Percentiles rank a stretch among this genome's conserved stretches.
phyloP scores from a whole-genome alignment of 2,329 filamentous ascomycete species.

The Parastagonospora nodorum region DNA sequence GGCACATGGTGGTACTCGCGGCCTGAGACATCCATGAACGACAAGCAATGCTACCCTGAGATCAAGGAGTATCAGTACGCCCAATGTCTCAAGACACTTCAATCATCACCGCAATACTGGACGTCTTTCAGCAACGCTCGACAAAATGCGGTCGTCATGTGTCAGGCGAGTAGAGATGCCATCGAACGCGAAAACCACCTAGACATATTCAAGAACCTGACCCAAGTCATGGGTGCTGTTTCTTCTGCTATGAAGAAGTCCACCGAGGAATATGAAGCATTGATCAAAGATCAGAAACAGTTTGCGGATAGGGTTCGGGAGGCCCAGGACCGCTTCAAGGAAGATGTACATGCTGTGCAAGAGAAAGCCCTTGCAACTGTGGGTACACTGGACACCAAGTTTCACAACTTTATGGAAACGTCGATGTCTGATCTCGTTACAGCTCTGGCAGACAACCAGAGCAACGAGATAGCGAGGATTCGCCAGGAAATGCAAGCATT shows the following conservation, averaged over 20 bases:
- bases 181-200: slow-evolving; percentile 59
- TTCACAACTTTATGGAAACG: slow-evolving; percentile 22
- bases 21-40: slow-evolving; percentile 4
- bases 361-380: slow-evolving; percentile 26
- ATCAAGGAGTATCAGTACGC: slow-evolving; percentile 48
- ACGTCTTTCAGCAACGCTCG: slow-evolving; percentile 67
- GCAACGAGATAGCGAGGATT: slow-evolving; percentile 17
- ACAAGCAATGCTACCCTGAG: slow-evolving; percentile 42
- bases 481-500: slow-evolving; percentile 25
- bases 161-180: slow-evolving; percentile 63
- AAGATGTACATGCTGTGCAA: slow-evolving; percentile 22
- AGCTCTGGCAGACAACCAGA: slow-evolving; percentile 22
- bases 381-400: slow-evolving; percentile 19
- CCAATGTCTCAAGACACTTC: slow-evolving; percentile 60
- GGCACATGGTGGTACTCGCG: slow-evolving; percentile 28
- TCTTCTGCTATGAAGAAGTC: slow-evolving; percentile 27
- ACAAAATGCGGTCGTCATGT: slow-evolving; percentile 66
- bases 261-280: slow-evolving; percentile 27
- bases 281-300: slow-evolving; percentile 27
- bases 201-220: slow-evolving; percentile 39
- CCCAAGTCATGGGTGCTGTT: slow-evolving; percentile 29
- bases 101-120: slow-evolving; percentile 63
- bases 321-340: slow-evolving; percentile 23
- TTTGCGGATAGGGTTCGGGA: slow-evolving; percentile 27
- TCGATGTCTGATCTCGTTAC: slow-evolving; percentile 25